Conservation (phyloP, 768 basidiomycete species). For the Leccinum rimulosum region DNA sequence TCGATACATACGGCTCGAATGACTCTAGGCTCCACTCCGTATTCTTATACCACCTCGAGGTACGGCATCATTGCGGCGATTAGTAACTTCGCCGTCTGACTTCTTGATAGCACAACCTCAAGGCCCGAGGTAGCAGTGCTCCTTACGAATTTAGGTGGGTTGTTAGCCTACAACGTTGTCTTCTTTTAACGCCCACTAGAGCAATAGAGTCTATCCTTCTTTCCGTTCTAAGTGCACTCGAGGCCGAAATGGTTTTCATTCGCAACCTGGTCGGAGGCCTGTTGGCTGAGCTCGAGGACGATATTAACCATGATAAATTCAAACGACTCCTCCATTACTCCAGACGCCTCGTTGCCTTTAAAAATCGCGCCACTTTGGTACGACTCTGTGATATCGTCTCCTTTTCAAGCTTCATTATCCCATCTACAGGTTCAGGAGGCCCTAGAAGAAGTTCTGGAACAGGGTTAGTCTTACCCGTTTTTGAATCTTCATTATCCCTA, state of each 20-base stretch:
- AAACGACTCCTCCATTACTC: conserved; percentile 91
- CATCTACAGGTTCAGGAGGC: conserved; percentile 75
- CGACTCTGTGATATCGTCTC: conserved; percentile 10
- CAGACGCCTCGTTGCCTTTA: conserved; percentile 81
- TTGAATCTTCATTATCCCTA: background rate
- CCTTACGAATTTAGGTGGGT: conserved; percentile 87
- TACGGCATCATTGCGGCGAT: conserved; percentile 31
- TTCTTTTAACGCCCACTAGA: conserved; percentile 40
- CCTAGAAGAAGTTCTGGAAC: conserved; percentile 86
- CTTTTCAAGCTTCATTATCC: background rate
- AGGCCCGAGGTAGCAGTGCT: conserved; percentile 59
- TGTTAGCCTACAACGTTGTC: conserved; percentile 16
- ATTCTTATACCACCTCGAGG: conserved; percentile 86
- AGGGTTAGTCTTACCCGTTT: conserved; percentile 51
- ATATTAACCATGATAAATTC: conserved; percentile 94
- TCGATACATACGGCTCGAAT: conserved; percentile 87
- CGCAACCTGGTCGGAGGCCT: conserved; percentile 87
- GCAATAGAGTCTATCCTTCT: conserved; percentile 92
- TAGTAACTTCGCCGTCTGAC: conserved; percentile 8
- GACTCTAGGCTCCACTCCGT: conserved; percentile 85
- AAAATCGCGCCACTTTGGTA: conserved; percentile 86
- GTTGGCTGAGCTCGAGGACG: conserved; percentile 89
- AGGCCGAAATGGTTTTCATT: conserved; percentile 95
- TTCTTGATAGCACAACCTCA: conserved; percentile 71
- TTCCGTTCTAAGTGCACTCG: conserved; percentile 87